A percentile compares a stretch with the other conserved stretches of the same genome.
Evolutionary conservation across 2,329 filamentous ascomycete genomes (phyloP).

Genomic region (Fusarium robinianum): DNA sequence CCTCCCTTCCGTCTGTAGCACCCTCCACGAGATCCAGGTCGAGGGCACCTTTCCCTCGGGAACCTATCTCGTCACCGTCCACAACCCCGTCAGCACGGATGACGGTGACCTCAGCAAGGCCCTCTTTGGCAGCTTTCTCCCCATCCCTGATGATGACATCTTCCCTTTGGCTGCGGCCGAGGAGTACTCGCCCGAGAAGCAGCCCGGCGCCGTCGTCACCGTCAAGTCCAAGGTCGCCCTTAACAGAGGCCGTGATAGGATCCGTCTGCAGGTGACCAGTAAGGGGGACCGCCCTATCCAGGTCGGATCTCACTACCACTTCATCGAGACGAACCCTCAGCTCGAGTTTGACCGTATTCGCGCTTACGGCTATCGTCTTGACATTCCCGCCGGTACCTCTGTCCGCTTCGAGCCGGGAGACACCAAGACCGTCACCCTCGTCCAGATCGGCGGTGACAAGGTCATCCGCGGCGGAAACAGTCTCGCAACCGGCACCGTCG

Average conservation of each 20-base stretch:
- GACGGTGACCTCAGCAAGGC: constrained; percentile 87
- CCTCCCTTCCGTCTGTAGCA: constrained; percentile 76
- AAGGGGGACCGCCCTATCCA: constrained; percentile 89
- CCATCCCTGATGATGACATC: constrained; percentile 68
- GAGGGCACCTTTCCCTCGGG: constrained; percentile 91
- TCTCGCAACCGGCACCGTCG: constrained; percentile 74
- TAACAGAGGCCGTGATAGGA: constrained; percentile 74
- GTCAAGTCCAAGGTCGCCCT: constrained; percentile 70
- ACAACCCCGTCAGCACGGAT: constrained; percentile 83
- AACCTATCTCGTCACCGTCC: constrained; percentile 92
- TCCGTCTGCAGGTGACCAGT: constrained; percentile 77
- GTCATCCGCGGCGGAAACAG: constrained; percentile 84
- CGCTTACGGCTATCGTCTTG: constrained; percentile 83
- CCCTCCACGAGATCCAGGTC: constrained; percentile 84
- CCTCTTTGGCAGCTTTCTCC: constrained; percentile 89
- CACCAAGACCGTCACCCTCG: constrained; percentile 84
- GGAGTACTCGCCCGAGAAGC: constrained; percentile 68
- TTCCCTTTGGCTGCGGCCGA: constrained; percentile 69
- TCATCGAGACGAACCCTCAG: constrained; percentile 90
- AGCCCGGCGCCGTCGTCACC: constrained; percentile 79
- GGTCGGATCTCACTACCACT: constrained; percentile 94
- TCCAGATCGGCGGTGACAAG: constrained; percentile 82
- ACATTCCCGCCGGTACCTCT: constrained; percentile 89
- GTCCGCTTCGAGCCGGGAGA: constrained; percentile 95
- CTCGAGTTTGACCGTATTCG: constrained; percentile 84